phyloP scores from a whole-genome alignment of 1,284 basidiomycete species.

The Austroboletus rostrupii region DNA sequence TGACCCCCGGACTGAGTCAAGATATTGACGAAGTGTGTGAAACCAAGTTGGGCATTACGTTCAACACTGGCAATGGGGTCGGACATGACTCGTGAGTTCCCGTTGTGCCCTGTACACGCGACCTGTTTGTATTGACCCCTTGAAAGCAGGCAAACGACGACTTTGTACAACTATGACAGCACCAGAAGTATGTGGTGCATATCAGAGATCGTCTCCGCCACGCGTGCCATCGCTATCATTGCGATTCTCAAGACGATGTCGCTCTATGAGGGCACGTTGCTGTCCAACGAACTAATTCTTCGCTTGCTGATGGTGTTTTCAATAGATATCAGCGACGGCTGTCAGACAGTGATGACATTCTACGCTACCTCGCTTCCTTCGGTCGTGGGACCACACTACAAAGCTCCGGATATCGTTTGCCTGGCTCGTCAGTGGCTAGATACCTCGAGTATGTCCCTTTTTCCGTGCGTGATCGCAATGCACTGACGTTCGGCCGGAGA shows the following conservation, averaged over 20 bases:
- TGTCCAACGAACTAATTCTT: neutral
- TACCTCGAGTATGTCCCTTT: conserved; percentile 51
- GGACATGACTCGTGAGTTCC: conserved; percentile 51
- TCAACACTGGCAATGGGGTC: conserved; percentile 34
- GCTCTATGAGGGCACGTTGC: conserved; percentile 59
- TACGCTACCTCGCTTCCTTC: conserved; percentile 68
- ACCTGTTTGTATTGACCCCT: conserved; percentile 1
- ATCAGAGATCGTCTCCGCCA: conserved; percentile 67
- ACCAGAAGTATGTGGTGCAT: conserved; percentile 58
- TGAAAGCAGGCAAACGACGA: conserved; percentile 31
- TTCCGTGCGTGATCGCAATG: neutral
- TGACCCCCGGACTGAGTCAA: conserved; percentile 49
- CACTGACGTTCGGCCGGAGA: conserved; percentile 36
- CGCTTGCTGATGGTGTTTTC: conserved; percentile 1
- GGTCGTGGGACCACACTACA: conserved; percentile 54
- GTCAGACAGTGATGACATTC: conserved; percentile 71
- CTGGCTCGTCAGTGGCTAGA: conserved; percentile 77
- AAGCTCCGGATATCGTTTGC: conserved; percentile 66
- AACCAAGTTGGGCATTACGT: conserved; percentile 41
- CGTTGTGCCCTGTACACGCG: neutral
- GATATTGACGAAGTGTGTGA: conserved; percentile 67
- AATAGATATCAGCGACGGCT: conserved; percentile 60
- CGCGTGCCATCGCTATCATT: conserved; percentile 63
- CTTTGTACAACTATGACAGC: conserved; percentile 39
- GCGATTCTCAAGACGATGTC: conserved; percentile 67